Evolutionary conservation across 2,329 filamentous ascomycete genomes (phyloP), one percentile per base, ranked within the genome.

Genomic region (Fusarium tricinctum): DNA sequence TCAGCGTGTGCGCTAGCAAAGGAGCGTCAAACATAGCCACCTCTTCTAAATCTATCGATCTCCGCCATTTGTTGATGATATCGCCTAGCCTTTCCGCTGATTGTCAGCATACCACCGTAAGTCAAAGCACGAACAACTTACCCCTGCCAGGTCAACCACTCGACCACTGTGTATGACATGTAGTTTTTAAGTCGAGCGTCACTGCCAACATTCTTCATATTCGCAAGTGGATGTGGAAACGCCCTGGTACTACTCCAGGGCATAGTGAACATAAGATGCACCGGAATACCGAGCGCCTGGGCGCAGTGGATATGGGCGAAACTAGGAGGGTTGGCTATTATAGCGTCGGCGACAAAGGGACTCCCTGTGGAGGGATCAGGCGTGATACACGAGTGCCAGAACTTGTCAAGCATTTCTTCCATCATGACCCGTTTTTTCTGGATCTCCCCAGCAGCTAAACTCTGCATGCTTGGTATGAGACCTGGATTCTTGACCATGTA

Each of bases 101-200:
- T n/a, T 19, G n/a, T 69, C 0, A 56, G 53, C 6, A 48, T 1
- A 6, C 3, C 7, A 12, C 6, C 12, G 1, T 8, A 4, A 20
- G 8, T 5, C 10, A 28, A 3, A 7, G 1, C 8, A 2, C 3
- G 4, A 5, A 8, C 2, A 8, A 28, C 38, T 51, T 62, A 74
- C 71, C 91, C 91, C 77, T 93, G 91, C 91, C 91, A 93, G 19
- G 91, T 91, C 79, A 93, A 83, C 84, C 92, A 89, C 61, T 93
- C 91, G 1, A 93, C 89, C 40, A 93, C 81, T 2, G 87, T 85
- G 69, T 93, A 93, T 0, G 89, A 90, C 14, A 92, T 84, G 71
- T 89, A 92, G 8, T 68, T 93, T 92, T 2, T 89, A 85, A 2
- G 89, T 14, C 47, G 5, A n/a, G 5, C 46, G 52, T 64, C 46